A percentile compares a stretch with the other conserved stretches of the same genome.
phyloP scores from a whole-genome alignment of 2,329 filamentous ascomycete species.

The Fusarium sp. region DNA sequence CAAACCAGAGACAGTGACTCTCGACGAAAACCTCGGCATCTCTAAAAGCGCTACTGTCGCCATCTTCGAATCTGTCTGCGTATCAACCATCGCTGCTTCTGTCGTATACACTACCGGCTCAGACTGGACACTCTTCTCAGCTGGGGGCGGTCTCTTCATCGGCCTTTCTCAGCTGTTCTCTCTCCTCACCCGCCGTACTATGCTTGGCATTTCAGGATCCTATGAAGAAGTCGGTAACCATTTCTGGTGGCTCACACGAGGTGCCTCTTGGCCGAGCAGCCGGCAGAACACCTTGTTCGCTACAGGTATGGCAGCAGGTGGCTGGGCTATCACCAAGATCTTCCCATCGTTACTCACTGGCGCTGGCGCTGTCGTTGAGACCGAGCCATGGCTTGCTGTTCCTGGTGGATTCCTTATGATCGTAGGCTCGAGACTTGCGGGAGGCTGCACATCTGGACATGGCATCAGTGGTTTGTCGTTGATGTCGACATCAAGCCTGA shows the following conservation, averaged over 20 bases:
- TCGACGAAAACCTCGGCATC: slow-evolving; percentile 56
- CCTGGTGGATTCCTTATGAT: slow-evolving; percentile 68
- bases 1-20: slow-evolving; percentile 47
- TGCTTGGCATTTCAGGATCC: slow-evolving; percentile 70
- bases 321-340: slow-evolving; percentile 52
- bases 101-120: slow-evolving; percentile 45
- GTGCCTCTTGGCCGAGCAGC: slow-evolving; percentile 49
- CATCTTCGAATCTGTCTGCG: slow-evolving; percentile 56
- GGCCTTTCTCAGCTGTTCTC: slow-evolving; percentile 68
- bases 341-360: slow-evolving; percentile 47
- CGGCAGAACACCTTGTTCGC: slow-evolving; percentile 63
- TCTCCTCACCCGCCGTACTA: slow-evolving; percentile 61
- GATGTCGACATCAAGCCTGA: slow-evolving; percentile 69
- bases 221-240: slow-evolving; percentile 70
- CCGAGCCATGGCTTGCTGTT: slow-evolving; percentile 55
- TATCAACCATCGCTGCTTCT: slow-evolving; percentile 54
- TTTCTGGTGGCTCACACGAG: slow-evolving; percentile 58
- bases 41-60: slow-evolving; percentile 53
- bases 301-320: slow-evolving; percentile 61
- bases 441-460: slow-evolving; percentile 76
- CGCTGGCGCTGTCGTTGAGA: slow-evolving; percentile 42
- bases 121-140: slow-evolving; percentile 53
- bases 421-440: slow-evolving; percentile 70
- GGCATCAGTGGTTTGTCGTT: slow-evolving; percentile 75
- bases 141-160: slow-evolving; percentile 68